These are phyloP conservation scores for Detonula confervacea DNA, from an alignment of 352 stramenopile genomes.

Conservation along the genomic window DNA sequence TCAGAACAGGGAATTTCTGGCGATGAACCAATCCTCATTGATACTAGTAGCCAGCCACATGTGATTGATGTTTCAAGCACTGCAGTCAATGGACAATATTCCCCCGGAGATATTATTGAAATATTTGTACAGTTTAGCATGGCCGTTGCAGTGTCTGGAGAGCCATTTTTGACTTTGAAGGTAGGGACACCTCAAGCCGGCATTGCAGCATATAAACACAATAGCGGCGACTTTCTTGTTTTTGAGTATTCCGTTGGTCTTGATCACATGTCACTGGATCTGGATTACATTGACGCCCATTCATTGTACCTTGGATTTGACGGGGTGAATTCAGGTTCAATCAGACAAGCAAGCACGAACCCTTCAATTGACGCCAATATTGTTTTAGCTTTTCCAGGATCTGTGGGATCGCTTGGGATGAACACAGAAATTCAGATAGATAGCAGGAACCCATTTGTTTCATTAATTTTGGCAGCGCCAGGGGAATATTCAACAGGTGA, in stretches of 20 bases:
- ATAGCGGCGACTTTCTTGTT: slow-evolving; percentile 48
- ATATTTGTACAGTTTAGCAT: slow-evolving; percentile 61
- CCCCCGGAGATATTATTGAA: slow-evolving; percentile 60
- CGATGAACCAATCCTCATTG: slow-evolving; percentile 55
- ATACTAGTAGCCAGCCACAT: slow-evolving; percentile 43
- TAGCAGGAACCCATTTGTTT: slow-evolving; percentile 55
- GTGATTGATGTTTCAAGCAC: slow-evolving; percentile 44
- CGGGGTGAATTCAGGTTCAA: slow-evolving; percentile 47
- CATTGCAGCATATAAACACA: slow-evolving; percentile 50
- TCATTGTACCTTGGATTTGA: slow-evolving; percentile 53
- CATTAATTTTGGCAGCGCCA: slow-evolving; percentile 32
- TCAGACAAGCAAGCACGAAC: slow-evolving; percentile 59
- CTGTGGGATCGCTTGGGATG: slow-evolving; percentile 38
- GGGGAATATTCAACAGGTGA: slow-evolving; percentile 46
- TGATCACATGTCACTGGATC: slow-evolving; percentile 44
- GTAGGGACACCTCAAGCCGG: slow-evolving; percentile 39
- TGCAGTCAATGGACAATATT: slow-evolving; percentile 41
- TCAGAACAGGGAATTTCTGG: slow-evolving; percentile 30
- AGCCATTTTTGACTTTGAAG: slow-evolving; percentile 60
- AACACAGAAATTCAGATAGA: slow-evolving; percentile 57
- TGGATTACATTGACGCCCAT: slow-evolving; percentile 66
- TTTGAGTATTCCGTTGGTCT: slow-evolving; percentile 65
- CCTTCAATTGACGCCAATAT: slow-evolving; percentile 59
- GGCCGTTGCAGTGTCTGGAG: slow-evolving; percentile 57
- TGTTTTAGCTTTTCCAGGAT: slow-evolving; percentile 40